Conservation (phyloP, 371 early-diverging fungal genomes). For the Rhizoclosmatium hyalinum region DNA sequence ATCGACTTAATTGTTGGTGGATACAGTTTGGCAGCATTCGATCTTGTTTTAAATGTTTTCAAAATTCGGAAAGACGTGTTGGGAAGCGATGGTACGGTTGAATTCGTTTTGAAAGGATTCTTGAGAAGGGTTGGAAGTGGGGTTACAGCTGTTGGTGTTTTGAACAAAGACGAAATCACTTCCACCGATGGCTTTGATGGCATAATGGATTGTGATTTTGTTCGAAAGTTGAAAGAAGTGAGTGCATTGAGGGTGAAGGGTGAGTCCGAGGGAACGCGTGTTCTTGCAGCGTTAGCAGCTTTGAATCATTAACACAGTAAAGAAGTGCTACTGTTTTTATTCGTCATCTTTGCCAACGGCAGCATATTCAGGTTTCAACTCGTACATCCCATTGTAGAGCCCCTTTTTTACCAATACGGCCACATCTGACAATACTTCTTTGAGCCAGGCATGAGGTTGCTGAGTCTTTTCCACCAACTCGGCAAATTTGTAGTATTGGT, state of each 20-base stretch:
- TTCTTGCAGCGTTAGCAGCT: too few relatives aligned
- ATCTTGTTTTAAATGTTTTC: slow-evolving; percentile 9
- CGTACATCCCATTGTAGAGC: slow-evolving; percentile 80
- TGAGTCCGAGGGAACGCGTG: too few relatives aligned
- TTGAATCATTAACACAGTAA: too few relatives aligned
- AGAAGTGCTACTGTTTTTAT: background rate
- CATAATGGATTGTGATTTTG: too few relatives aligned
- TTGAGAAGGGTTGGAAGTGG: slow-evolving; percentile 18
- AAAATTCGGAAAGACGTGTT: background rate
- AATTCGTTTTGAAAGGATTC: slow-evolving; percentile 20
- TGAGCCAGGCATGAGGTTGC: slow-evolving; percentile 81
- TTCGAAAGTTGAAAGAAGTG: too few relatives aligned
- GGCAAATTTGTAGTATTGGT: slow-evolving; percentile 79
- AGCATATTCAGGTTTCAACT: slow-evolving; percentile 81
- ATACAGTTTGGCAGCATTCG: slow-evolving; percentile 5
- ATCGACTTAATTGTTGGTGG: slow-evolving; percentile 10
- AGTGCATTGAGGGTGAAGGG: too few relatives aligned
- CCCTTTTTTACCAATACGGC: slow-evolving; percentile 84
- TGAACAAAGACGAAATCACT: background rate
- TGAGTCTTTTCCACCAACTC: slow-evolving; percentile 67
- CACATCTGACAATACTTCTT: slow-evolving; percentile 83
- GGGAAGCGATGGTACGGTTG: background rate
- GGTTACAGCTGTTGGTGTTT: background rate
- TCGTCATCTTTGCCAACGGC: background rate
- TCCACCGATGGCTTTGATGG: too few relatives aligned